Conservation (phyloP, 805 yeast species). For the Metschnikowia peoriensis region DNA sequence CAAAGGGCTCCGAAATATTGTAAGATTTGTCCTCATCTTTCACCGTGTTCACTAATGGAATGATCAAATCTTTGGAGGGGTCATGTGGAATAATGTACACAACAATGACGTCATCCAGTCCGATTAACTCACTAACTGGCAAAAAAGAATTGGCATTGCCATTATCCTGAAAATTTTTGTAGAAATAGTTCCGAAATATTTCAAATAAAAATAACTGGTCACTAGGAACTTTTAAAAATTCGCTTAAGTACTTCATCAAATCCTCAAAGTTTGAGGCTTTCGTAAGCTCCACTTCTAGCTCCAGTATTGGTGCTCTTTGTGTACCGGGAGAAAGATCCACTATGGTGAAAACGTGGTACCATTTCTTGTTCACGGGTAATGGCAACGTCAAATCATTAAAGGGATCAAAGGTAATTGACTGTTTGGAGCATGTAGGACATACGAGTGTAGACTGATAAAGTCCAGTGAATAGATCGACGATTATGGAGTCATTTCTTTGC, state of each 20-base stretch:
- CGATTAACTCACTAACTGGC: slow-evolving; percentile 67
- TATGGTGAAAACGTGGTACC: slow-evolving; percentile 65
- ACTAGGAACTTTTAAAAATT: slow-evolving; percentile 35
- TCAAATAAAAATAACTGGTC: slow-evolving; percentile 31
- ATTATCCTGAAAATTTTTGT: slow-evolving; percentile 62
- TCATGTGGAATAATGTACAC: slow-evolving; percentile 58
- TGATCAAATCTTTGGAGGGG: slow-evolving; percentile 37
- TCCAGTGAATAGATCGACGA: slow-evolving; percentile 86
- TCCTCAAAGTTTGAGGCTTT: slow-evolving; percentile 64
- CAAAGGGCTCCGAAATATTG: slow-evolving; percentile 52
- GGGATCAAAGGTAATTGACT: slow-evolving; percentile 91
- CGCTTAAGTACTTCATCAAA: slow-evolving; percentile 58
- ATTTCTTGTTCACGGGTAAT: slow-evolving; percentile 69
- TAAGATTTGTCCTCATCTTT: slow-evolving; percentile 36
- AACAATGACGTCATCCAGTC: slow-evolving; percentile 58
- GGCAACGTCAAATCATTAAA: slow-evolving; percentile 89
- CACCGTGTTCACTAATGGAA: slow-evolving; percentile 57
- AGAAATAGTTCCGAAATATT: slow-evolving; percentile 64
- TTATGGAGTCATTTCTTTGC: slow-evolving; percentile 77
- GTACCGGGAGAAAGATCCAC: slow-evolving; percentile 46
- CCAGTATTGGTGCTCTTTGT: slow-evolving; percentile 41
- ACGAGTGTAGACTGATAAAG: slow-evolving; percentile 83
- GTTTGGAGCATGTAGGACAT: slow-evolving; percentile 80
- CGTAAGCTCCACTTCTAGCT: slow-evolving; percentile 69
- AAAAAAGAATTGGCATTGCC: slow-evolving; percentile 53